These are phyloP conservation scores for Aspergillus costaricaensis DNA, from an alignment of 2,329 filamentous ascomycete species.

Conservation along the genomic window DNA sequence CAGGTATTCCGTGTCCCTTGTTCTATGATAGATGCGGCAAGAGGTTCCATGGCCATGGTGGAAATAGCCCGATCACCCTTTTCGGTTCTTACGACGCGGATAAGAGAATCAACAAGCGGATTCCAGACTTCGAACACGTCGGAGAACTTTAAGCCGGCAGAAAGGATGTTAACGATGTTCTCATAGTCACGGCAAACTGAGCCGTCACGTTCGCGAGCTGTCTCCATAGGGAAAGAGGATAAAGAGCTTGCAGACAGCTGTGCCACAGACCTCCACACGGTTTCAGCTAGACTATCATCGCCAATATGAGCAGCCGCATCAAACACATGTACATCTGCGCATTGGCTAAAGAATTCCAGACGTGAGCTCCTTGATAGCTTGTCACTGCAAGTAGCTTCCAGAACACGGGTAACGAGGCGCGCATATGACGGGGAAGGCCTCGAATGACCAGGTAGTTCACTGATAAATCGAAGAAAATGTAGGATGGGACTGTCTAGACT, in stretches of 20 bases:
- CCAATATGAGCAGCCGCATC: constrained; percentile 16
- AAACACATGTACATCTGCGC: constrained; percentile 31
- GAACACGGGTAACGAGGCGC: constrained; percentile 30
- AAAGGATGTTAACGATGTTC: constrained; percentile 67
- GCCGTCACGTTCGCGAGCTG: constrained; percentile 49
- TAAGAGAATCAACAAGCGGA: constrained; percentile 59
- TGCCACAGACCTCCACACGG: constrained; percentile 41
- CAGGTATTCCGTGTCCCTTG: constrained; percentile 30
- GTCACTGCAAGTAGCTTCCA: constrained; percentile 38
- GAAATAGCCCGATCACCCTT: constrained; percentile 68
- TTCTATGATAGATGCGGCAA: constrained; percentile 58
- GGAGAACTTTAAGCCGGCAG: constrained; percentile 54
- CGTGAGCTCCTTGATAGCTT: constrained; percentile 38
- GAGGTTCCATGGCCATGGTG: constrained; percentile 68
- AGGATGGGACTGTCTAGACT: constrained; percentile 40
- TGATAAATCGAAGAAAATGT: constrained; percentile 42
- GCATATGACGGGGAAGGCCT: constrained; percentile 30
- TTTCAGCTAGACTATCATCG: constrained; percentile 19
- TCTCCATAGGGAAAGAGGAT: constrained; percentile 42
- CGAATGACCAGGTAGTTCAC: constrained; percentile 19
- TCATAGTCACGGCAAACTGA: constrained; percentile 68
- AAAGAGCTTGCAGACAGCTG: constrained; percentile 40
- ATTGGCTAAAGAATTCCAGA: constrained; percentile 42
- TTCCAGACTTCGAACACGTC: constrained; percentile 41
- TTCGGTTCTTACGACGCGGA: constrained; percentile 60